A percentile compares a stretch with the other conserved stretches of the same genome.
Conservation (phyloP, 257 asterid species). For the Nicotiana benthamiana region DNA sequence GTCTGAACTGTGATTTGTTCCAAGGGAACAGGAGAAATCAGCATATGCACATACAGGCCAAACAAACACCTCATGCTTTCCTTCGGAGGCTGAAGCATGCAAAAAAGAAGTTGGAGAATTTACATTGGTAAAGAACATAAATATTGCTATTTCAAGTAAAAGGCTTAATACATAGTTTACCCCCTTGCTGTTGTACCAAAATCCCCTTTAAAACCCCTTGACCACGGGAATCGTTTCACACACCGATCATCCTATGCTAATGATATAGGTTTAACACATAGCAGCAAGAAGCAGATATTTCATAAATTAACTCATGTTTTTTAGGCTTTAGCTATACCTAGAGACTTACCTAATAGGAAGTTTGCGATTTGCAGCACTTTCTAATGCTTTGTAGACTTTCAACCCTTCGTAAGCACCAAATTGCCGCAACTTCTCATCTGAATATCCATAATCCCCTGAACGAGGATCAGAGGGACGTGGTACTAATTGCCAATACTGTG, state of each 20-base stretch:
- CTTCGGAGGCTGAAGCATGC: not conserved
- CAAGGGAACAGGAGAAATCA: conserved; percentile 3
- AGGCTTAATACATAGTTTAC: no score
- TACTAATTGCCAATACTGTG: conserved; percentile 76
- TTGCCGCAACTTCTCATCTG: conserved; percentile 55
- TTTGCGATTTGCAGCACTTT: conserved; percentile 61
- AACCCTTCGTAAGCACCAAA: conserved; percentile 69
- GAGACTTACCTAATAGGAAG: conserved; percentile 44
- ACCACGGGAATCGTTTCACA: no score
- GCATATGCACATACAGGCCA: not conserved
- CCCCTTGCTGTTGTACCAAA: no score
- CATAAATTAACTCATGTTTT: not conserved
- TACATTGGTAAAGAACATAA: not conserved
- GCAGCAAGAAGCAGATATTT: not conserved
- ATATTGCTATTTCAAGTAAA: not conserved
- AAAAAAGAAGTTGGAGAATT: not conserved
- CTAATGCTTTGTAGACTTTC: conserved; percentile 46
- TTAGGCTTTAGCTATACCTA: not conserved
- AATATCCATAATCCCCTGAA: conserved; percentile 77
- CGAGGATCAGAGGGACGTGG: conserved; percentile 63
- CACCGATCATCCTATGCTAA: not conserved
- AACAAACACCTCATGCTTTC: not conserved
- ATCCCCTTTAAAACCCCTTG: no score
- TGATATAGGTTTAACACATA: not conserved
- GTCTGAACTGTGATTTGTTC: conserved; percentile 34